Conservation (phyloP, 345 rosid genomes). For the Salix brachista region DNA sequence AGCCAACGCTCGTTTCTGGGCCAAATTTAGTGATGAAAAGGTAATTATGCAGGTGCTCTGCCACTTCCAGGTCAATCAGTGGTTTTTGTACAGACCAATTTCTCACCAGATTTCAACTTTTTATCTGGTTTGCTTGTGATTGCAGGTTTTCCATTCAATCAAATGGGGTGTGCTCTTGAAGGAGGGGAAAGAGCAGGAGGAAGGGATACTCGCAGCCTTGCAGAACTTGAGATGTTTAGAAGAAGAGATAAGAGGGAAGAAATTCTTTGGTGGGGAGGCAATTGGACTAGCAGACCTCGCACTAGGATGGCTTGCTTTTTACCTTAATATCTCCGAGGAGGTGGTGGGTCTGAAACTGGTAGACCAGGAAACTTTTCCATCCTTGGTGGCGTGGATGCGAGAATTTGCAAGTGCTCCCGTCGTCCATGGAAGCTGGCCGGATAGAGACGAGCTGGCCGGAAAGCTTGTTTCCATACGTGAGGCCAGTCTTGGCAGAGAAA, state of each 20-base stretch:
- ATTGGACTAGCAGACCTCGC: slow-evolving; percentile 13
- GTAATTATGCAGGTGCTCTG: background rate
- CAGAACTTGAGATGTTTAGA: slow-evolving; percentile 3
- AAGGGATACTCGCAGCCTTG: background rate
- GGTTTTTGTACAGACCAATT: background rate
- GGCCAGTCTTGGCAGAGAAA: background rate
- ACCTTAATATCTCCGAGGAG: background rate
- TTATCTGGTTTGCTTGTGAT: background rate
- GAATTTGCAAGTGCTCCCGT: slow-evolving; percentile 2
- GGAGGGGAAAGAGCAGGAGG: slow-evolving; percentile 6
- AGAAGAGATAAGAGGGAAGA: slow-evolving; percentile 8
- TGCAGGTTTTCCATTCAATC: background rate
- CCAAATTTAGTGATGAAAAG: slow-evolving; percentile 7
- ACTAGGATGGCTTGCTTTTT: slow-evolving; percentile 17
- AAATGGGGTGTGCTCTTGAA: background rate
- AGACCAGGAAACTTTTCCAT: slow-evolving; percentile 5
- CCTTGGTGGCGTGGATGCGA: background rate
- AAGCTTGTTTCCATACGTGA: background rate
- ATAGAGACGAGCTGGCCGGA: background rate
- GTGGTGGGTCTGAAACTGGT: background rate
- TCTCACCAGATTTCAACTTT: background rate
- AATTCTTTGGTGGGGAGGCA: slow-evolving; percentile 9
- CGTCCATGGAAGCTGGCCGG: slow-evolving; percentile 8
- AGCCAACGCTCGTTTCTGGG: slow-evolving; percentile 2
- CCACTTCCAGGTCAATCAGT: background rate